A percentile compares a stretch with the other conserved stretches of the same genome.
Evolutionary conservation across 768 basidiomycete species (phyloP).

Genomic region (Lanmaoa rubissima): DNA sequence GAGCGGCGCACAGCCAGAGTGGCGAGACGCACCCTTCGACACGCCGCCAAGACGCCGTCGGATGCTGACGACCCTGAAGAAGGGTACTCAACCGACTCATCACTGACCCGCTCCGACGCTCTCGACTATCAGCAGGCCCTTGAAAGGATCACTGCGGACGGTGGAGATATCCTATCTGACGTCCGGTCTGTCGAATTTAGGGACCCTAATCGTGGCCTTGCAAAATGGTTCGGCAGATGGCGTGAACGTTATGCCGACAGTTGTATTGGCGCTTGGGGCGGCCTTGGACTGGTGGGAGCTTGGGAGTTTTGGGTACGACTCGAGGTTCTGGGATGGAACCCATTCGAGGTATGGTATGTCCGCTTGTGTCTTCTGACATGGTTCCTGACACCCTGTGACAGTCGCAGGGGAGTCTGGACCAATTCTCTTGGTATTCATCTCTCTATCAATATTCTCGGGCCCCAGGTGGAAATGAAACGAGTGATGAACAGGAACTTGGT

Average conservation of each 20-base stretch:
- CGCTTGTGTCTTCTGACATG: not conserved
- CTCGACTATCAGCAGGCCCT: conserved; percentile 68
- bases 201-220: conserved; percentile 75
- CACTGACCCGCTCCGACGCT: conserved; percentile 62
- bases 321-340: conserved; percentile 87
- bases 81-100: conserved; percentile 86
- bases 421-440: conserved; percentile 80
- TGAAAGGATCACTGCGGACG: conserved; percentile 47
- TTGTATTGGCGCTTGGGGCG: conserved; percentile 87
- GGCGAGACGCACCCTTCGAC: conserved; percentile 51
- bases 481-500: conserved; percentile 60
- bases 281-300: conserved; percentile 79
- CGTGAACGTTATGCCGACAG: conserved; percentile 73
- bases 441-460: conserved; percentile 69
- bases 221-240: conserved; percentile 67
- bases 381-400: conserved; percentile 8
- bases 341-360: conserved; percentile 70
- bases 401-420: conserved; percentile 64
- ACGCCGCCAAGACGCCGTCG: conserved; percentile 24
- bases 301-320: conserved; percentile 96
- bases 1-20: conserved; percentile 60
- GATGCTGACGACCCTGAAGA: conserved; percentile 49
- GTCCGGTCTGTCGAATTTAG: conserved; percentile 82
- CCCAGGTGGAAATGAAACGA: conserved; percentile 43
- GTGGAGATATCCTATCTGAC: conserved; percentile 66